phyloP scores from a whole-genome alignment of 2,329 filamentous ascomycete genomes.

The Colletotrichum orbiculare region DNA sequence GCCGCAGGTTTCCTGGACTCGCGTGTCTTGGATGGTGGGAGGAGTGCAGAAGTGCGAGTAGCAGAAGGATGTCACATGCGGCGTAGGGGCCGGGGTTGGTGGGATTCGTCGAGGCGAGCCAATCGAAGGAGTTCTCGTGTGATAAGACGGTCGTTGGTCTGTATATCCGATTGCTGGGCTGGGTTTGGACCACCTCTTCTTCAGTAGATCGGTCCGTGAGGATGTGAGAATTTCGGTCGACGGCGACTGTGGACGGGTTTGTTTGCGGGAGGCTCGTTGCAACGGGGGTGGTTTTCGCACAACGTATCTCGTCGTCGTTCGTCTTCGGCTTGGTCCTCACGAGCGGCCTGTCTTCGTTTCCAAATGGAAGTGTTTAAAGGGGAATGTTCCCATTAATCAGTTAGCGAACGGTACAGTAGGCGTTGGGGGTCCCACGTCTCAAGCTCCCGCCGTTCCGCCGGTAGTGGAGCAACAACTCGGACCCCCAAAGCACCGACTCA shows the following conservation, averaged over 20 bases:
- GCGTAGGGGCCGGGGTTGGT: constrained; percentile 23
- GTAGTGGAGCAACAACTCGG: constrained; percentile 24
- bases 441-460: constrained; percentile 33
- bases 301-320: constrained; percentile 11
- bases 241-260: too few species aligned
- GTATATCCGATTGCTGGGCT: constrained; percentile 6
- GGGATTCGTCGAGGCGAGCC: constrained; percentile 16
- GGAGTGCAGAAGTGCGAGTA: constrained; percentile 26
- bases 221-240: too few species aligned
- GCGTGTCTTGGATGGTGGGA: constrained; percentile 31
- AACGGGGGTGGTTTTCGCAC: constrained; percentile 4
- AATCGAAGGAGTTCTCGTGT: constrained; percentile 27
- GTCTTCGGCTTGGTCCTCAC: constrained; percentile 22
- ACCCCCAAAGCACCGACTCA: constrained; percentile 12
- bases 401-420: neutral
- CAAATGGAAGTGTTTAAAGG: constrained; percentile 26
- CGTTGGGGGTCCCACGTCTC: constrained; percentile 16
- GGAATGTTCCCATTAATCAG: constrained; percentile 4
- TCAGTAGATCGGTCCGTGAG: too few species aligned
- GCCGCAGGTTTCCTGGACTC: constrained; percentile 33
- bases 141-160: constrained; percentile 11
- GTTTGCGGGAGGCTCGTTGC: neutral
- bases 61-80: constrained; percentile 37
- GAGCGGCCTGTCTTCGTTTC: constrained; percentile 22
- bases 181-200: constrained; percentile 13